Conservation (phyloP, 2,329 filamentous ascomycete species). For the Helotiales sp. region DNA sequence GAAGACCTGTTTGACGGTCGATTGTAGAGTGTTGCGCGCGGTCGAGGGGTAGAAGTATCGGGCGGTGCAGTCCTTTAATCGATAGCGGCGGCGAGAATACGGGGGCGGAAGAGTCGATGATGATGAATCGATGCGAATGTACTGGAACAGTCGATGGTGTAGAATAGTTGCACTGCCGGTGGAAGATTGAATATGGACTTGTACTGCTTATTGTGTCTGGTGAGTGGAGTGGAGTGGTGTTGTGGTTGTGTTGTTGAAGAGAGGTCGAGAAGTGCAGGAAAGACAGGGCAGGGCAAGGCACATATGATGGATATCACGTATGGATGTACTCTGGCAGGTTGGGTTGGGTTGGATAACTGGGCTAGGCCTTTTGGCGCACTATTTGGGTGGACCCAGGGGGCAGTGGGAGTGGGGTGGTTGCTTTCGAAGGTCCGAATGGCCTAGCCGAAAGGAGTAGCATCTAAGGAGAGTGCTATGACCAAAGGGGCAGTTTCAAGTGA, state of each 20-base stretch:
- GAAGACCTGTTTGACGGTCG: conserved; percentile 5
- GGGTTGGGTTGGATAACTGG: neutral
- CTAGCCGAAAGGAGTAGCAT: conserved; percentile 1
- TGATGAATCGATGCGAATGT: conserved; percentile 15
- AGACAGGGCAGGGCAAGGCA: no score
- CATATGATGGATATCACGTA: conserved; percentile 3
- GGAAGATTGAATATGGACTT: neutral
- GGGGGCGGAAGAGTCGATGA: conserved; percentile 1
- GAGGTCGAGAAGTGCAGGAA: conserved; percentile 7
- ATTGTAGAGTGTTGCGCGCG: neutral
- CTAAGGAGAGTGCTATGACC: neutral
- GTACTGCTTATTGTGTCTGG: neutral
- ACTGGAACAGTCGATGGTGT: conserved; percentile 20
- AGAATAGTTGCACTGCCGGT: conserved; percentile 16
- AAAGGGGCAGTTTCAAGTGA: neutral
- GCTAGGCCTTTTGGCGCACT: neutral
- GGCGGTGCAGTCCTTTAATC: conserved; percentile 23
- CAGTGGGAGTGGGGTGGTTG: neutral
- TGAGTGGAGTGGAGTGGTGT: neutral
- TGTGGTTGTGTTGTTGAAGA: conserved; percentile 10
- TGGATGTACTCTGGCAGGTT: neutral
- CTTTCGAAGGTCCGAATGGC: neutral
- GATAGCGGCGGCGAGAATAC: conserved; percentile 31
- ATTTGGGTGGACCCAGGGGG: conserved; percentile 2
- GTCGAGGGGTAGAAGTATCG: conserved; percentile 7